Percentiles rank a stretch among this genome's conserved stretches.
phyloP scores from a whole-genome alignment of 129 eudicot species.

The Apium graveolens region DNA sequence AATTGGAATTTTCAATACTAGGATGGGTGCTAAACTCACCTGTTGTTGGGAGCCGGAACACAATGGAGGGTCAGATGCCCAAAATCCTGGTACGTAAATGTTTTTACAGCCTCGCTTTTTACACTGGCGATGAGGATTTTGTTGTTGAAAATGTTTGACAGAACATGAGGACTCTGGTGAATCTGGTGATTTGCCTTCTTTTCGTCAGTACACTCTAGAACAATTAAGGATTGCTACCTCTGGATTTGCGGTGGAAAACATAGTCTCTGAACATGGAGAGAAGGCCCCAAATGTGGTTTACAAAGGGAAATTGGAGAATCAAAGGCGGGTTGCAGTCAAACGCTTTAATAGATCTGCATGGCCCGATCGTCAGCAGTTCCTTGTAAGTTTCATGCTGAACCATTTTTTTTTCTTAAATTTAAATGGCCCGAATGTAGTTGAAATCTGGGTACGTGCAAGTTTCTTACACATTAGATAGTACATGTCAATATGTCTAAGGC shows the following conservation, averaged over 20 bases:
- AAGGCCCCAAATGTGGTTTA: constrained; percentile 93
- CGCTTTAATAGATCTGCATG: constrained; percentile 83
- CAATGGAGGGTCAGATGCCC: constrained; percentile 35
- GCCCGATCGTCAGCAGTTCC: constrained; percentile 80
- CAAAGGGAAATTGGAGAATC: constrained; percentile 75
- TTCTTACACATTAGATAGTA: too few relatives aligned
- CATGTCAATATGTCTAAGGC: not conserved
- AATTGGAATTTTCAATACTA: constrained; percentile 2
- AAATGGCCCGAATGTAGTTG: not conserved
- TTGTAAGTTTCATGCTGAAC: constrained; percentile 32
- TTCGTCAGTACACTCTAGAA: constrained; percentile 54
- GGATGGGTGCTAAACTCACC: constrained; percentile 62
- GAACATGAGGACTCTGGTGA: constrained; percentile 56
- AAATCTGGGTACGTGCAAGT: not conserved
- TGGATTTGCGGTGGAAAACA: constrained; percentile 80
- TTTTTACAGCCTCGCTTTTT: not conserved
- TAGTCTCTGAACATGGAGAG: constrained; percentile 91
- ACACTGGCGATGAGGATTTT: not conserved
- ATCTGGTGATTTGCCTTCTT: constrained; percentile 49
- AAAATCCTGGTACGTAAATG: constrained; percentile 34
- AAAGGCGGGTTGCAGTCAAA: constrained; percentile 61
- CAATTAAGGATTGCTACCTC: constrained; percentile 75
- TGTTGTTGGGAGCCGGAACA: constrained; percentile 43
- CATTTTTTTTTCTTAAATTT: not conserved
- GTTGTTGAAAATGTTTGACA: constrained; percentile 14